Percentiles rank a stretch among this genome's conserved stretches.
These are phyloP conservation scores for Erysimum pusillum DNA, from an alignment of 441 rosid species.

Conservation along the genomic window DNA sequence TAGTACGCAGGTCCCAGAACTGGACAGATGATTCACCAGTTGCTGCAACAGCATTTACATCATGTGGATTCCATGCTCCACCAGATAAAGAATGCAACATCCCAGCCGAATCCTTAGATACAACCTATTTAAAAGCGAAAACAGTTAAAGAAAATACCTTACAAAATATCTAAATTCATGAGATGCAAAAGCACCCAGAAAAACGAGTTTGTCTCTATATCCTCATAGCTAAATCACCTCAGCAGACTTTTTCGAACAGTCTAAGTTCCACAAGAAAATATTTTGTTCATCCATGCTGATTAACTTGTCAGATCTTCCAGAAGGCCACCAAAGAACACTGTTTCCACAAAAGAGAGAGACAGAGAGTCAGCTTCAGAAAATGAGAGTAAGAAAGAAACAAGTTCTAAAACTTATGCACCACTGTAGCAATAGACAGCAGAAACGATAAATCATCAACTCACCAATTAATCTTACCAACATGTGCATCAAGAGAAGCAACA, in stretches of 20 bases:
- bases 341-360: conserved; percentile 23
- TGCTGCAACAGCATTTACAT: conserved; percentile 76
- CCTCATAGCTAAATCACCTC: conserved; percentile 59
- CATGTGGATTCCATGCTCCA: conserved; percentile 97
- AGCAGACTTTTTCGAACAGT: conserved; percentile 75
- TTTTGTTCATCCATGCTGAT: conserved; percentile 87
- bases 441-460: conserved; percentile 49
- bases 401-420: background rate
- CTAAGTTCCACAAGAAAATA: conserved; percentile 80
- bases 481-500: conserved; percentile 83
- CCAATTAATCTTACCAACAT: conserved; percentile 81
- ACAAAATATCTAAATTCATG: background rate
- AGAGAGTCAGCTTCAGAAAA: conserved; percentile 6
- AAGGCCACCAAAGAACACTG: conserved; percentile 93
- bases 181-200: background rate
- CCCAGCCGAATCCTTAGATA: conserved; percentile 85
- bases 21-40: conserved; percentile 88
- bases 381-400: background rate
- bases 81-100: conserved; percentile 82
- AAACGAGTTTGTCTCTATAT: conserved; percentile 2
- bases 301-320: conserved; percentile 88
- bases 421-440: background rate
- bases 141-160: background rate
- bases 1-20: conserved; percentile 84
- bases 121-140: conserved; percentile 58